Evolutionary conservation across 2,329 filamentous ascomycete genomes (phyloP).

Genomic region (Ascochyta rabiei): DNA sequence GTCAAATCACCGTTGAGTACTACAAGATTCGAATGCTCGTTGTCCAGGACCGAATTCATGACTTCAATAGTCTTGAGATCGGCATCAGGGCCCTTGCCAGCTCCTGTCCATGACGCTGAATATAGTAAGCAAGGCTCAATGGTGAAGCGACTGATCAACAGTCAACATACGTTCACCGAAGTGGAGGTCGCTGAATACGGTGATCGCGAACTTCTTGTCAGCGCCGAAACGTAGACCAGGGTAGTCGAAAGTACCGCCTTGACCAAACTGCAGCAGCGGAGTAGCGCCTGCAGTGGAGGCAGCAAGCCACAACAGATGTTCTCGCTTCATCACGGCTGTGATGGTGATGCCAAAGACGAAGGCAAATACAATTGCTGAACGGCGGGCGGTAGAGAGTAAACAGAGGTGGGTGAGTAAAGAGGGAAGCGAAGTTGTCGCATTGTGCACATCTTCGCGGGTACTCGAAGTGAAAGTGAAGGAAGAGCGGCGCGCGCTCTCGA

Average conservation of each 20-base stretch:
- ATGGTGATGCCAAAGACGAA: conserved; percentile 17
- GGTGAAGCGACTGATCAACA: conserved; percentile 23
- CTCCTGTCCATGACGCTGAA: conserved; percentile 15
- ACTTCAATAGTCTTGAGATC: conserved; percentile 64
- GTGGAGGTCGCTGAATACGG: conserved; percentile 73
- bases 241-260: conserved; percentile 19
- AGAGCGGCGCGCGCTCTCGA: conserved; percentile 1
- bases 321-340: conserved; percentile 26
- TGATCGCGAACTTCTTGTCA: conserved; percentile 54
- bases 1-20: conserved; percentile 75
- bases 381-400: neutral
- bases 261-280: conserved; percentile 1
- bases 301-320: conserved; percentile 21
- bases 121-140: conserved; percentile 3
- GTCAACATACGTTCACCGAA: conserved; percentile 67
- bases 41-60: conserved; percentile 63
- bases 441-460: neutral
- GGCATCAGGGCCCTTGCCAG: conserved; percentile 44
- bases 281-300: conserved; percentile 9
- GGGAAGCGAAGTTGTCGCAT: too few relatives aligned
- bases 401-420: neutral
- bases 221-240: conserved; percentile 33
- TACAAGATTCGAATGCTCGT: conserved; percentile 64
- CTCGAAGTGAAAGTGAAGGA: conserved; percentile 5
- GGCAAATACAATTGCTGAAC: conserved; percentile 5